Conservation (phyloP, 495 filamentous ascomycete species). For the Amphirosellinia nigrospora region DNA sequence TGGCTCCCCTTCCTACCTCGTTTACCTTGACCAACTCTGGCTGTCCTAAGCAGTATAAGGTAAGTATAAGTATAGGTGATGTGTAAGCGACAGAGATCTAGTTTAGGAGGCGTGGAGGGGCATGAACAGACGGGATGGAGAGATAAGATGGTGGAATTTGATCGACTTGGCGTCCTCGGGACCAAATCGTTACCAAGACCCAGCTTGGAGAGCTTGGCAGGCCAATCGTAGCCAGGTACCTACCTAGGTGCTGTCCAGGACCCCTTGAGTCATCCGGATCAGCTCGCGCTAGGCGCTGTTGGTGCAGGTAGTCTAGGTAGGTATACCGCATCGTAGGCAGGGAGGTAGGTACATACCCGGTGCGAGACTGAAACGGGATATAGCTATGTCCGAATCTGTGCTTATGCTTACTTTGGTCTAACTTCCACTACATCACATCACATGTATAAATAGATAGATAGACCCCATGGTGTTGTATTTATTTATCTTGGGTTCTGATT, state of each 20-base stretch:
- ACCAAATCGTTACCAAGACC: not conserved
- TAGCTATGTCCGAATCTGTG: conserved; percentile 18
- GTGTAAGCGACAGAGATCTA: conserved; percentile 6
- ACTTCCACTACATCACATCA: no score
- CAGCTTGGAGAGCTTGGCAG: not conserved
- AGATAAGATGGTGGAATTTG: conserved; percentile 24
- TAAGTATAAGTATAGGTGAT: no score
- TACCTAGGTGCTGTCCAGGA: not conserved
- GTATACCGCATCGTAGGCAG: not conserved
- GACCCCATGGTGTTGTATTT: not conserved
- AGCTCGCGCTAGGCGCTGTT: not conserved
- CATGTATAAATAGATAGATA: no score
- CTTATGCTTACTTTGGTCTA: no score
- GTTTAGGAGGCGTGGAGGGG: conserved; percentile 7
- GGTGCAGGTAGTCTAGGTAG: no score
- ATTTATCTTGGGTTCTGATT: not conserved
- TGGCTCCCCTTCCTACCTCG: not conserved
- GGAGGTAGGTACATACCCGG: no score
- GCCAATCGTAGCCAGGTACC: conserved; percentile 11
- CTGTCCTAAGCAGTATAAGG: not conserved
- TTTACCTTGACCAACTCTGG: not conserved
- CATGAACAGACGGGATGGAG: conserved; percentile 12
- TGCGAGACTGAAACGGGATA: not conserved
- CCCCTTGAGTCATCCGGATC: conserved; percentile 14
- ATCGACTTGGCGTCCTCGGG: conserved; percentile 23